Evolutionary conservation across 176 grass and related monocot species (phyloP), one percentile per base, ranked within the genome.

Genomic region (Carex kokanica): DNA sequence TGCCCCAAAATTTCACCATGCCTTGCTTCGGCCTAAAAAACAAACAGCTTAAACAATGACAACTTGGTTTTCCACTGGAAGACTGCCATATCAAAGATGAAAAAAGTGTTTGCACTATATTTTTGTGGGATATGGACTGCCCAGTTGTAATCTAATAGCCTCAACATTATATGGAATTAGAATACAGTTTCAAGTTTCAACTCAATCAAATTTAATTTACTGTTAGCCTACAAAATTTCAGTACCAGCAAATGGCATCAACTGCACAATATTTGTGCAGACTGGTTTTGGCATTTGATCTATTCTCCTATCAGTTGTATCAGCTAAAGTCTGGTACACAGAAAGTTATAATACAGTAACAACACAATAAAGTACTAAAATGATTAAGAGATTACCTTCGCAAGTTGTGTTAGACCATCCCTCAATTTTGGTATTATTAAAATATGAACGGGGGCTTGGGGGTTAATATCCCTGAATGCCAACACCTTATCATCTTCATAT

Each of bases 401-500:
- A 23, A 98, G 86, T 80, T 88, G 85, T 15, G 95, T 98, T 83
- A 98, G 68, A 18, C 89, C 90, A 86, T 94, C 92, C 85, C 86
- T 91, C 14, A 86, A 17, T 65, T 98, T 98, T 55, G 92, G 95
- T 52, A 98, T 98, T 29, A 98, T 82, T 67, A 98, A 31, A 77
- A 98, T 85, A 24, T 98, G 95, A 6, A 98, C 90, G 61, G 92
- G 95, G 79, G 95, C 92, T 90, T 98, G 90, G n/a, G 92, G 92
- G 64, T 88, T 91, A 68, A 94, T 86, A 86, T 98, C 92, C 88
- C 82, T 91, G 85, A 98, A 98, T 36, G 95, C 95, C 36, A 98
- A 55, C 0, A 98, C 95, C 74, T 98, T 98, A 4, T 98, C 95
- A 82, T 98, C 95, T 71, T 98, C 95, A 32, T 87, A 98, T 36